Evolutionary conservation across 139 green algal genomes (phyloP).

Genomic region (Auxenochlorella pyrenoidosa): DNA sequence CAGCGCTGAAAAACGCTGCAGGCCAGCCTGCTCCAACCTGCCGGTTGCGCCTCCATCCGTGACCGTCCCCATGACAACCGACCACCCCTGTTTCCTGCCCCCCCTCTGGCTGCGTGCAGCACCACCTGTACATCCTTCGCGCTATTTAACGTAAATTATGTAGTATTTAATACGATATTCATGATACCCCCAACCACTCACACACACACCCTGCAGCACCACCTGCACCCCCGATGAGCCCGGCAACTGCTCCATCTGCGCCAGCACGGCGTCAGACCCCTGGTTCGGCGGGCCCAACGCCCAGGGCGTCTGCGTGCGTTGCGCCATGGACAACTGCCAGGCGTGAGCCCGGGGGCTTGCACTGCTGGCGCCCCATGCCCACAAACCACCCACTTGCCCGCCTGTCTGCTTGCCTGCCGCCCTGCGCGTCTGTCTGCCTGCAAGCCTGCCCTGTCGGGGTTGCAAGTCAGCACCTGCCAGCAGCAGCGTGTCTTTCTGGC

Average conservation of each 20-base stretch:
- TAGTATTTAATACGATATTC: neutral
- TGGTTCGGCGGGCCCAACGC: neutral
- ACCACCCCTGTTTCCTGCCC: too few relatives aligned
- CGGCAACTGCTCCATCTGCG: neutral
- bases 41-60: too few relatives aligned
- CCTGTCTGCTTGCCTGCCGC: too few relatives aligned
- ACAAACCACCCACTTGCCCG: too few relatives aligned
- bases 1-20: too few relatives aligned
- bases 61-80: too few relatives aligned
- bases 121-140: neutral
- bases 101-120: too few relatives aligned
- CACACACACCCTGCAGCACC: neutral
- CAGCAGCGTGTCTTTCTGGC: too few relatives aligned
- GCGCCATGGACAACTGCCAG: neutral
- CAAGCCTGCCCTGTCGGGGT: neutral
- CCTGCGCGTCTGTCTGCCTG: neutral
- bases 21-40: too few relatives aligned
- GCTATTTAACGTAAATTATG: too few relatives aligned
- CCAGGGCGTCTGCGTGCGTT: neutral
- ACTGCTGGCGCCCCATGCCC: neutral
- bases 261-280: neutral
- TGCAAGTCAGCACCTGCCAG: neutral
- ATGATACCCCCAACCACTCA: too few relatives aligned
- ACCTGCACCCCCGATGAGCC: neutral
- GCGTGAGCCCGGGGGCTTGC: neutral